These are phyloP conservation scores for Ceratobasidium sp. DNA, from an alignment of 1,284 basidiomycete species.

Conservation along the genomic window DNA sequence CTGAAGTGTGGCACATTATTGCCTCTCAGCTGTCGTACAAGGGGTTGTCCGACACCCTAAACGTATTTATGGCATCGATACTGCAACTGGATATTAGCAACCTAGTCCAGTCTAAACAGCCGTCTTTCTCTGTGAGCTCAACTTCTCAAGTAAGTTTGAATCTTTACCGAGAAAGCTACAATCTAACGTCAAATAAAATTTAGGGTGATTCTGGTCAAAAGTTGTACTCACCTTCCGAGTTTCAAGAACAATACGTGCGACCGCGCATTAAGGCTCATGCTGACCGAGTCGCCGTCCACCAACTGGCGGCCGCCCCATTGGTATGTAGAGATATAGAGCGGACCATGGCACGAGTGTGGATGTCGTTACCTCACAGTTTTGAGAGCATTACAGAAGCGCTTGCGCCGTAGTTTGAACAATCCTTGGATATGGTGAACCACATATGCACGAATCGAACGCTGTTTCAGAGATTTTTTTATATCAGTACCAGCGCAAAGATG, in stretches of 20 bases:
- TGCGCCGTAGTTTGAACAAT: too few species aligned
- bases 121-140: not conserved
- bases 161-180: not conserved
- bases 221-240: not conserved
- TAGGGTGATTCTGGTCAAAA: not conserved
- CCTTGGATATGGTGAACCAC: too few species aligned
- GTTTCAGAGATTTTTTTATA: too few species aligned
- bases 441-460: too few species aligned
- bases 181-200: not conserved
- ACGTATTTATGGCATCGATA: not conserved
- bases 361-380: not conserved
- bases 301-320: not conserved
- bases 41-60: not conserved
- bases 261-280: constrained; percentile 9
- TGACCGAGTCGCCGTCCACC: not conserved
- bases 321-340: not conserved
- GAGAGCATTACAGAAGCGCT: too few species aligned
- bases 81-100: not conserved
- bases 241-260: constrained; percentile 13
- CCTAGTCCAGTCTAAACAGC: not conserved
- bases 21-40: not conserved
- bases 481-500: too few species aligned
- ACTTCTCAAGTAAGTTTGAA: not conserved
- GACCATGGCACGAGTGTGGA: constrained; percentile 1
- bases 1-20: not conserved